Base-by-base conservation (phyloP, 2,329 filamentous ascomycete genomes). In the Fusarium caatingaense region DNA sequence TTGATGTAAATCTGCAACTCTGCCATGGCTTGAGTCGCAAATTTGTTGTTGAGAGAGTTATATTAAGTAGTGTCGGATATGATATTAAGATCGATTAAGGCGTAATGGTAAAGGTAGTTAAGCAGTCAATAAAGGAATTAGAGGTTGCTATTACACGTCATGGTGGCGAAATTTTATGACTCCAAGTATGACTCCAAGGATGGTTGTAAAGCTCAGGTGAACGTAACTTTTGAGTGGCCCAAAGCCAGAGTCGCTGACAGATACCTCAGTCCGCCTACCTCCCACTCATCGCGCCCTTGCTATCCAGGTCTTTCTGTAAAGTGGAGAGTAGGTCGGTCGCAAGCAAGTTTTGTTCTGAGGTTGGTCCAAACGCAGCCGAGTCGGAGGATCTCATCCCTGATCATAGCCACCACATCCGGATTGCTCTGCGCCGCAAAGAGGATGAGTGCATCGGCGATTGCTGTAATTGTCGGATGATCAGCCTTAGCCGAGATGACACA, bases 11-110 rank as follows among this genome's bases (percentile, higher is more conserved):
- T 42, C 8, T 9, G 9, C 12, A 42, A 12, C 9, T 30, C 37
- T 18, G 25, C 4, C 49, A 53, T 53, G 0, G n/a, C 2, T 2
- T 42, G 13, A 1, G 3, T 18, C 15, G 18, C 5, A 12, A 20
- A 4, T 0, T 16, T 40, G 48, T 2, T n/a, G 2, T 15, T 25
- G 3, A 3, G 5, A 10, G 0, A 8, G 7, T 16, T 0, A 15
- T 15, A 18, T 11, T 48, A n/a, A 32, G n/a, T 16, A 6, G 7
- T 11, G 5, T 16, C 18, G 5, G 16, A 7, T 13, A 10, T 30
- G 10, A n/a, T 10, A 6, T 37, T 6, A 7, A n/a, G 6, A 25
- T 25, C 6, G 23, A 25, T 25, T 25, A 8, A 25, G 23, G 2
- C 23, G 6, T 25, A 25, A 25, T 25, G 2, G 7, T 8, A 25